phyloP scores from a whole-genome alignment of 768 basidiomycete species.

The Lepiota venenata region DNA sequence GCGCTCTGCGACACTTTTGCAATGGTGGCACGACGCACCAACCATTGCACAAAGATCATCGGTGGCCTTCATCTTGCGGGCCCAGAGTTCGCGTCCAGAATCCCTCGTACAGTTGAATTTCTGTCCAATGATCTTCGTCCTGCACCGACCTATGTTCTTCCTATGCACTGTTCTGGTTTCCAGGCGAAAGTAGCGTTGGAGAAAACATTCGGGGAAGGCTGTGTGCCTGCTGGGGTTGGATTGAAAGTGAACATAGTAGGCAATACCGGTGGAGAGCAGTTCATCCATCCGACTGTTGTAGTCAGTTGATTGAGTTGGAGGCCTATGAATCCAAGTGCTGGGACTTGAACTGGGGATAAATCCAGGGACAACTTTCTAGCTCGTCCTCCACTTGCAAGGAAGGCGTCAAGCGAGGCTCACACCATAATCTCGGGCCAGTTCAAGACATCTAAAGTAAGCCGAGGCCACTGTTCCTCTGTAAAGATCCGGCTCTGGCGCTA shows the following conservation, averaged over 20 bases:
- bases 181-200: constrained; percentile 70
- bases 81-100: constrained; percentile 58
- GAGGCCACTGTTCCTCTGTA: too few species aligned
- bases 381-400: too few species aligned
- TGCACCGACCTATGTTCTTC: constrained; percentile 66
- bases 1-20: not conserved
- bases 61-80: constrained; percentile 85
- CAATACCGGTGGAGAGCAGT: constrained; percentile 37
- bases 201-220: constrained; percentile 65
- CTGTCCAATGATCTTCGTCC: constrained; percentile 58
- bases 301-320: not conserved
- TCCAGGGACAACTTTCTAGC: too few species aligned
- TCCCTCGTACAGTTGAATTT: constrained; percentile 69
- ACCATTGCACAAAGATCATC: constrained; percentile 45
- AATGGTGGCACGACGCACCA: not conserved
- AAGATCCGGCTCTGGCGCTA: too few species aligned
- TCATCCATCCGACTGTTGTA: constrained; percentile 24
- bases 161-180: constrained; percentile 87
- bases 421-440: too few species aligned
- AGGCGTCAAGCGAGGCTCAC: too few species aligned
- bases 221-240: constrained; percentile 78
- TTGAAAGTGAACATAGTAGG: constrained; percentile 58
- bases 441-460: too few species aligned
- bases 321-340: too few species aligned
- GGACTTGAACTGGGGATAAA: too few species aligned